These are phyloP conservation scores for Talaromyces sp. DNA, from an alignment of 2,329 filamentous ascomycete genomes.

Conservation along the genomic window DNA sequence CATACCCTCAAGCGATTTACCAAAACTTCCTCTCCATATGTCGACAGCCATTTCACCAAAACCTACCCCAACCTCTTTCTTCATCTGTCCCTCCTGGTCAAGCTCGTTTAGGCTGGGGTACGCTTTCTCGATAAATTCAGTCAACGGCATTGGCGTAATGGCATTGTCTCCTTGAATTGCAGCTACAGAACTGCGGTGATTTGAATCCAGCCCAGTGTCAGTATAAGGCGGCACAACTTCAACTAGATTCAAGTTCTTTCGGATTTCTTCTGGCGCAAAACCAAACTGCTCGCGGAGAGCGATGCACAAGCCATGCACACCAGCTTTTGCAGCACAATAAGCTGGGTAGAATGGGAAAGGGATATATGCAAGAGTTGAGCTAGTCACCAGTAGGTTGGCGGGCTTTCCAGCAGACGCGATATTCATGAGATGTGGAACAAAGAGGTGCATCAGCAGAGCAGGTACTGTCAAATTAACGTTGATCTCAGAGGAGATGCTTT, in stretches of 20 bases:
- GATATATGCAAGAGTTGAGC: not conserved
- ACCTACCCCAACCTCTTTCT: slow-evolving; percentile 3
- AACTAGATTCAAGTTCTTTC: slow-evolving; percentile 3
- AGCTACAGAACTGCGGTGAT: not conserved
- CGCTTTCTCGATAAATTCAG: slow-evolving; percentile 1
- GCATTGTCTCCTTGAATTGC: slow-evolving; percentile 4
- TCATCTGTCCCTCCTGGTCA: not conserved
- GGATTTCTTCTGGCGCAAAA: not conserved
- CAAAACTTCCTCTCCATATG: slow-evolving; percentile 5
- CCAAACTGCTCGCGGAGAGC: slow-evolving; percentile 1
- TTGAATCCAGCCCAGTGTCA: slow-evolving; percentile 1
- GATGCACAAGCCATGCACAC: slow-evolving; percentile 2
- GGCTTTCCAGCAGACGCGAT: not conserved
- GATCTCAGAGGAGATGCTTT: slow-evolving; percentile 17
- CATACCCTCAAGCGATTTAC: slow-evolving; percentile 1
- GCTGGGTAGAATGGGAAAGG: slow-evolving; percentile 3
- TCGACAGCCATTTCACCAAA: not conserved
- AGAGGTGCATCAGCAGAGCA: slow-evolving; percentile 21
- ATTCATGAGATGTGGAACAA: slow-evolving; percentile 16
- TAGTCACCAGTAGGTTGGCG: slow-evolving; percentile 1
- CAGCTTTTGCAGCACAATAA: slow-evolving; percentile 6
- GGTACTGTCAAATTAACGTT: slow-evolving; percentile 24
- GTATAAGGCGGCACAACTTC: slow-evolving; percentile 4
- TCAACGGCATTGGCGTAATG: slow-evolving; percentile 1
- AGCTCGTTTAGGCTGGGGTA: not conserved